Conservation (phyloP, 139 green algal genomes). For the Limnomonas spitsbergensis region DNA sequence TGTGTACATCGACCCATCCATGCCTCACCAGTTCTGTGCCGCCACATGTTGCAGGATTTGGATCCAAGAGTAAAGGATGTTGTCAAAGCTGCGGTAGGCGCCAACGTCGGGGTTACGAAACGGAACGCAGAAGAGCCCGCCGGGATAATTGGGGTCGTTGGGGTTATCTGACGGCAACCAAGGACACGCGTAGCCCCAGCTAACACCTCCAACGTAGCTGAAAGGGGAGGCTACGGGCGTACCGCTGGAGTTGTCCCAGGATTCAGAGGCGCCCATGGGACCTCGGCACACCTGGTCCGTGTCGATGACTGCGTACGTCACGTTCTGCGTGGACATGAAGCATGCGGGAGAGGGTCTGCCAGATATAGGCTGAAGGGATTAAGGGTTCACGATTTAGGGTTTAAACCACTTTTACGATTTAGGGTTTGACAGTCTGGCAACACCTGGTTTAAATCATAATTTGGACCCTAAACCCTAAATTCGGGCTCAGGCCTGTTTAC, state of each 20-base stretch:
- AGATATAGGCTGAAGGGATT: too few species aligned
- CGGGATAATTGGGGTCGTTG: constrained; percentile 6
- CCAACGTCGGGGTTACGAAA: constrained; percentile 50
- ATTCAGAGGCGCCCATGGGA: constrained; percentile 13
- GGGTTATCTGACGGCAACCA: not conserved
- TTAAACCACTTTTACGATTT: too few species aligned
- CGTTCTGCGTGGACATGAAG: constrained; percentile 14
- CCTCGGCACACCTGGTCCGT: constrained; percentile 33
- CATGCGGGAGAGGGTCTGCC: too few species aligned
- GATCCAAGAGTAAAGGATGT: constrained; percentile 67
- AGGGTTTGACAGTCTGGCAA: too few species aligned
- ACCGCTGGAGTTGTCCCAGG: constrained; percentile 21
- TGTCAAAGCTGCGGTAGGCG: constrained; percentile 69
- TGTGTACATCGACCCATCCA: too few species aligned
- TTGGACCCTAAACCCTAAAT: too few species aligned
- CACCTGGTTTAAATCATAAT: too few species aligned
- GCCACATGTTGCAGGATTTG: constrained; percentile 78
- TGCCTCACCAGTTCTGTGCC: constrained; percentile 11
- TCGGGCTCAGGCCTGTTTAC: too few species aligned
- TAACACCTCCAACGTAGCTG: not conserved
- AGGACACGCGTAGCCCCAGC: constrained; percentile 17
- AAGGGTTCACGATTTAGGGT: too few species aligned
- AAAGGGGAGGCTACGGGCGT: not conserved
- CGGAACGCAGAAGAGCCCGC: constrained; percentile 35
- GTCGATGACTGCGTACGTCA: constrained; percentile 29